Base-by-base conservation (phyloP, 495 filamentous ascomycete genomes). In the Xylona heveae region DNA sequence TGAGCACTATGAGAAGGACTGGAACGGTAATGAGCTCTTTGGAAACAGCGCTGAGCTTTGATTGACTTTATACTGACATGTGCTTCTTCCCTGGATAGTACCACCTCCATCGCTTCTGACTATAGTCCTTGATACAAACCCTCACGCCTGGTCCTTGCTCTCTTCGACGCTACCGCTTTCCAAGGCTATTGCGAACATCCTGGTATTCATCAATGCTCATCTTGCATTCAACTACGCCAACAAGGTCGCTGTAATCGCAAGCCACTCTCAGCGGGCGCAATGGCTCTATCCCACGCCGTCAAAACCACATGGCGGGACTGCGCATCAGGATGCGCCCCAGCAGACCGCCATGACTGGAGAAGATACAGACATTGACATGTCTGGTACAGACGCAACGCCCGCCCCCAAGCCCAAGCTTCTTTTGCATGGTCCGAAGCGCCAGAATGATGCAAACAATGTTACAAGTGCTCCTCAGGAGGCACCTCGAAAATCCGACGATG, bases 151-250 rank as follows among this genome's bases (percentile, higher is more conserved):
- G 88, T 70, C 78, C 3, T 61, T 77, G 29, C 66, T 95, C 36
- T 52, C 68, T 40, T 51, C 70, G 37, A 68, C 65, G 3, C 75
- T 97, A n/a, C 67, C 88, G 19, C 64, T 95, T 38, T 71, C 76
- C 33, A 74, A 75, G 42, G 81, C 78, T 34, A 59, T 97, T 35
- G 74, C 90, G 31, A 88, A 81, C 57, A 65, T 95, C 38, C 74
- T 93, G 45, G 73, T 95, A 59, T 94, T 94, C 57, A 72, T 94
- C 50, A 93, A 97, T 48, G 78, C 83, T 36, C 88, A 97, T 48
- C 66, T 97, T 4, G 78, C 88, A 39, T 80, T 78, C 54, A 84
- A 80, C 55, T 78, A 90, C 52, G 71, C 79, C 32, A 95, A 92
- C 52, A 74, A 80, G 49, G 75, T 95, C 25, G 82, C 82, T 29